Evolutionary conservation across 225 moss, liverwort and hornwort genomes (phyloP).

Genomic region (Asterella californica): DNA sequence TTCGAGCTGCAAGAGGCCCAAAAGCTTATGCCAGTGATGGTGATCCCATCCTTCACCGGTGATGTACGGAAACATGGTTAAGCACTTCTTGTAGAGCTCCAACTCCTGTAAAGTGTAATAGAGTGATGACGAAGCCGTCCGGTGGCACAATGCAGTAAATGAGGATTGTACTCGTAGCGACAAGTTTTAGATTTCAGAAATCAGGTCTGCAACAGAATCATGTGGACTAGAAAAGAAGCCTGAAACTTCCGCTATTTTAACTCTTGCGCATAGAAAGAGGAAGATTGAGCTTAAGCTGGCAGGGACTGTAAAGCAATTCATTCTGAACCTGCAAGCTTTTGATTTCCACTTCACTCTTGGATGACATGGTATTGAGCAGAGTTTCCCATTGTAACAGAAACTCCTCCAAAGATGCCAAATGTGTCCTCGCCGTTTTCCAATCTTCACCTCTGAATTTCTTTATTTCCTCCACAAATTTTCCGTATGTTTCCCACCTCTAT

Average conservation of each 20-base stretch:
- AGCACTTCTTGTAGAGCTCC: constrained; percentile 31
- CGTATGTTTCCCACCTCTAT: constrained; percentile 31
- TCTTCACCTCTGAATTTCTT: constrained; percentile 17
- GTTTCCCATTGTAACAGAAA: constrained; percentile 25
- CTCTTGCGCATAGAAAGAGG: no score
- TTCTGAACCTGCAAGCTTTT: constrained; percentile 25
- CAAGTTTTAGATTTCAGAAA: no score
- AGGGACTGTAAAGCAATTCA: no score
- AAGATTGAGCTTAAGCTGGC: no score
- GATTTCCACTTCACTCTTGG: constrained; percentile 25
- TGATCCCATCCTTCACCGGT: constrained; percentile 40
- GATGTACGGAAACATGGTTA: constrained; percentile 28
- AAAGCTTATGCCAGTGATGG: constrained; percentile 36
- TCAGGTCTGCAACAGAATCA: no score
- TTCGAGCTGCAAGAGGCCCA: constrained; percentile 24
- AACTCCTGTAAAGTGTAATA: constrained; percentile 21
- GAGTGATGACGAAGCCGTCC: not conserved
- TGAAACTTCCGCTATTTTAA: no score
- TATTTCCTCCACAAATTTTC: constrained; percentile 29
- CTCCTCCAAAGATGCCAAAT: constrained; percentile 28
- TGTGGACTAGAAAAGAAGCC: not conserved
- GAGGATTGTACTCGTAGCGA: no score
- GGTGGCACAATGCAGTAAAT: no score
- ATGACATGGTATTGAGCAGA: constrained; percentile 10
- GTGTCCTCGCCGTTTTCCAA: constrained; percentile 30